These are phyloP conservation scores for Steccherinum ochraceum DNA, from an alignment of 768 basidiomycete genomes.

Conservation along the genomic window DNA sequence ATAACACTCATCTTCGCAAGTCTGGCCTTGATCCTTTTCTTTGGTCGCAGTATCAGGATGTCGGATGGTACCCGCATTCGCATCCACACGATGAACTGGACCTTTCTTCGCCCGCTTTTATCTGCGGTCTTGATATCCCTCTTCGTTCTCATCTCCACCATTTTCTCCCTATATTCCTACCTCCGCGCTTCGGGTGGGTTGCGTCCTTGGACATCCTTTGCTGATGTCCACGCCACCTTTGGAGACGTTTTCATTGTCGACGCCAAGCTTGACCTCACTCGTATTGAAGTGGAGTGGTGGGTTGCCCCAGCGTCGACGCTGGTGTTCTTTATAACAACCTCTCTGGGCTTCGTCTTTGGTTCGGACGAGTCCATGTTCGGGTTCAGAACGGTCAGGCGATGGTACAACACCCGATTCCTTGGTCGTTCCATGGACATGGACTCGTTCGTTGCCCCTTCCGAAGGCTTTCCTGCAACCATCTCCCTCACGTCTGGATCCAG, in stretches of 20 bases:
- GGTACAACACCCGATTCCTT: slow-evolving; percentile 11
- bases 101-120: slow-evolving; percentile 18
- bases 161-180: slow-evolving; percentile 14
- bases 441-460: slow-evolving; percentile 11
- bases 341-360: slow-evolving; percentile 7
- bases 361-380: slow-evolving; percentile 8
- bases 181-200: slow-evolving; percentile 13
- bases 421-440: slow-evolving; percentile 3
- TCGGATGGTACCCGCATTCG: slow-evolving; percentile 6
- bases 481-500: slow-evolving; percentile 5
- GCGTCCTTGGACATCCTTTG: slow-evolving; percentile 16
- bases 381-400: slow-evolving; percentile 8
- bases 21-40: slow-evolving; percentile 23
- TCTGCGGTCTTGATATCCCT: slow-evolving; percentile 12
- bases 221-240: slow-evolving; percentile 10
- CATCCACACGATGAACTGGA: slow-evolving; percentile 13
- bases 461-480: slow-evolving; percentile 9
- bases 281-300: slow-evolving; percentile 15
- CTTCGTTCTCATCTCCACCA: slow-evolving; percentile 9
- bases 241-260: neutral
- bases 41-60: slow-evolving; percentile 5
- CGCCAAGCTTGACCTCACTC: neutral
- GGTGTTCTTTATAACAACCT: slow-evolving; percentile 5
- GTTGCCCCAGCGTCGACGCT: slow-evolving; percentile 8
- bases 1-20: slow-evolving; percentile 37